Conservation (phyloP, 2,329 filamentous ascomycete species). For the Ophiosphaerella narmari region DNA sequence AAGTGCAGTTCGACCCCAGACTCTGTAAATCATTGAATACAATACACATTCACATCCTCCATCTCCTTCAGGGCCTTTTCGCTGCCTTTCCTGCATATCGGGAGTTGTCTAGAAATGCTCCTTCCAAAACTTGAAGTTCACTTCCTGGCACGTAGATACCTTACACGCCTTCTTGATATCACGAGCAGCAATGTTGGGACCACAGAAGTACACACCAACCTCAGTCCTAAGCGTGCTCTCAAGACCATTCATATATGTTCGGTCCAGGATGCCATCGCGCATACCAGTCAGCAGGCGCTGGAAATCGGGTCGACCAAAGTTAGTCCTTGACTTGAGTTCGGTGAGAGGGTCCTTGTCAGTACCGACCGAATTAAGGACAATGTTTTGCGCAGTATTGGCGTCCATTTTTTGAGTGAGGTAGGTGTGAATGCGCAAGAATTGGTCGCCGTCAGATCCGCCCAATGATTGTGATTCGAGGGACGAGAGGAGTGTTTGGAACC, state of each 20-base stretch:
- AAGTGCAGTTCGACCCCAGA: too few relatives aligned
- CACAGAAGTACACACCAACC: slow-evolving; percentile 97
- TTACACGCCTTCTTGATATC: slow-evolving; percentile 84
- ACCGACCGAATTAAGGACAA: slow-evolving; percentile 93
- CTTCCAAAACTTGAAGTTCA: slow-evolving; percentile 98
- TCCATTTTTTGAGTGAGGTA: slow-evolving; percentile 95
- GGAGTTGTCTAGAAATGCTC: slow-evolving; percentile 68
- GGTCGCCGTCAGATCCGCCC: slow-evolving; percentile 65
- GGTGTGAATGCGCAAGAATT: slow-evolving; percentile 97
- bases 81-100: neutral
- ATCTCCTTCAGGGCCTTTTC: neutral
- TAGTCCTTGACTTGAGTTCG: slow-evolving; percentile 85
- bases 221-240: slow-evolving; percentile 78
- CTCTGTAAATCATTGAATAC: neutral
- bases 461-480: slow-evolving; percentile 87
- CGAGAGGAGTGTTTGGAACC: slow-evolving; percentile 94
- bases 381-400: slow-evolving; percentile 91
- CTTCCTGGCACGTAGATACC: slow-evolving; percentile 72
- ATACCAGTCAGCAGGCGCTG: slow-evolving; percentile 77
- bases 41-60: neutral
- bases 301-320: slow-evolving; percentile 95
- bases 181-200: slow-evolving; percentile 78
- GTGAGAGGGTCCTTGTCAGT: slow-evolving; percentile 87
- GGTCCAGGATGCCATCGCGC: slow-evolving; percentile 83
- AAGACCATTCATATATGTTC: slow-evolving; percentile 82